phyloP scores from a whole-genome alignment of 2,329 filamentous ascomycete species.

The Talaromyces rugulosus region DNA sequence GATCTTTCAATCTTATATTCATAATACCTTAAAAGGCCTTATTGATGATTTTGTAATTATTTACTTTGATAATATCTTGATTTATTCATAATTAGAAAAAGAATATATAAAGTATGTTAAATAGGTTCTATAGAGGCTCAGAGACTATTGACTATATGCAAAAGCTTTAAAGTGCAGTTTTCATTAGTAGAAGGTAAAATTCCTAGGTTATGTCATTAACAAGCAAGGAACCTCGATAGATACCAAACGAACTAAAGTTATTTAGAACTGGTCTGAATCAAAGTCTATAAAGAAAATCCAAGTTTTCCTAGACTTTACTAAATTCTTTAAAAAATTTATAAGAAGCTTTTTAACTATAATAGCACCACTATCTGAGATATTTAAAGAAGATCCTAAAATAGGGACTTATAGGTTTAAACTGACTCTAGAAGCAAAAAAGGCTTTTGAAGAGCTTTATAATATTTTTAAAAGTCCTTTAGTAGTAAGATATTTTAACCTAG shows the following conservation, averaged over 20 bases:
- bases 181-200: neutral
- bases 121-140: neutral
- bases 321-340: neutral
- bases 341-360: neutral
- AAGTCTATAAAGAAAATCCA: neutral
- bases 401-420: neutral
- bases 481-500: neutral
- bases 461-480: neutral
- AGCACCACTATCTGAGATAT: neutral
- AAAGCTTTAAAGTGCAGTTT: neutral
- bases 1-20: neutral
- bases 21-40: neutral
- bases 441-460: neutral
- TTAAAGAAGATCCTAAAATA: neutral
- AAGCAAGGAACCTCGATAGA: neutral
- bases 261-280: neutral
- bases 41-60: neutral
- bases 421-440: neutral
- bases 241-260: neutral
- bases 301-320: neutral
- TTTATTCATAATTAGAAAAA: neutral
- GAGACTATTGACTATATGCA: neutral
- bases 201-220: neutral
- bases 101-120: neutral
- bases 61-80: neutral